Evolutionary conservation across 306 rosid genomes (phyloP), one percentile per base, ranked within the genome.

Genomic region (Castanopsis chinensis): DNA sequence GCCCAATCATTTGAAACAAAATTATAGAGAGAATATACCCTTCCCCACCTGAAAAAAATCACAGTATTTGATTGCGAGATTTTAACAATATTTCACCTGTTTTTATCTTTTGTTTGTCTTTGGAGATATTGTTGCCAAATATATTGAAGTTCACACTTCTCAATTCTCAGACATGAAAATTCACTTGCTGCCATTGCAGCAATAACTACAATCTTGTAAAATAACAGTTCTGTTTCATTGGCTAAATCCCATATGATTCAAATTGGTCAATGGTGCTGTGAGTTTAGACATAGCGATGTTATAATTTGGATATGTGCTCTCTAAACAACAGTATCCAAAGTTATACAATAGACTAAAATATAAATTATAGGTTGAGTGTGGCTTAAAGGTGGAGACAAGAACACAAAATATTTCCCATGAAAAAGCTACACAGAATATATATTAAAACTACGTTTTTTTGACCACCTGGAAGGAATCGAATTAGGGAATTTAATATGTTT

Each of bases 1-100:
- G 63, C 67, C 73, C 89, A 79, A 87, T 82, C 83, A 85, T 83
- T 82, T 74, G 20, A 77, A 54, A 60, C 69, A 69, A 67, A 75
- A 81, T 63, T 49, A 53, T 25, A 49, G 64, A 76, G 72, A 20
- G 79, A 76, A 71, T 49, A 57, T 78, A 78, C 72, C 63, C 81
- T 74, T 74, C 80, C 63, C 41, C 83, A 59, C 87, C 45, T 82
- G 84, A 15, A 18, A 17, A 14, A 71, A 33, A 71, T 25, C 49
- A 59, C 67, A 19, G 63, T 78, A 53, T 61, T 73, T 77, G 64
- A 72, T 8, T 69, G 25, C 70, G 18, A 25, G 32, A 33, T 75
- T 0, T 72, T 78, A 5, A 23, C 65, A 59, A 59, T 23, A 23
- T 20, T 59, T 59, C 65, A 23, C 32, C 23, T 59, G 65, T 12